These are phyloP conservation scores for Talaromyces atroroseus DNA, from an alignment of 2,329 filamentous ascomycete genomes.

Conservation along the genomic window DNA sequence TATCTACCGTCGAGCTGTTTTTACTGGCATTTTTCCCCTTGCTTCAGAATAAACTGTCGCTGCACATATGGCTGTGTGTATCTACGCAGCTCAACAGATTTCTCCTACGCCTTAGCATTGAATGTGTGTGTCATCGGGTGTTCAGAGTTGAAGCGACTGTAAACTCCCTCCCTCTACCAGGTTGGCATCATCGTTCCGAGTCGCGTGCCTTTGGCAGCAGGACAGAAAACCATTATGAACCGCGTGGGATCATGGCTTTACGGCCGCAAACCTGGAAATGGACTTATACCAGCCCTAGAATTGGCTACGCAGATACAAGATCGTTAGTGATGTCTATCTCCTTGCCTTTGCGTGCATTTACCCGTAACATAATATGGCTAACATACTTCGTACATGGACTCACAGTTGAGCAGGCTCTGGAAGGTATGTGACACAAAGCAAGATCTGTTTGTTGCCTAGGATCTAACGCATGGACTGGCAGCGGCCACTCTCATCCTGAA, in stretches of 20 bases:
- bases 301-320: slow-evolving; percentile 53
- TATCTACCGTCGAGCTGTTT: background rate
- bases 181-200: background rate
- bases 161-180: background rate
- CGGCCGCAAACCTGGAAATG: slow-evolving; percentile 36
- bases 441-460: background rate
- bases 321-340: slow-evolving; percentile 27
- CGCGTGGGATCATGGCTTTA: slow-evolving; percentile 42
- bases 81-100: background rate
- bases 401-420: slow-evolving; percentile 38
- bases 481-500: slow-evolving; percentile 73
- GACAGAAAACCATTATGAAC: slow-evolving; percentile 26
- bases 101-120: background rate
- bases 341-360: background rate
- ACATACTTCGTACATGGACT: slow-evolving; percentile 12
- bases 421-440: slow-evolving; percentile 28
- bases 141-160: background rate
- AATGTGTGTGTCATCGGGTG: background rate
- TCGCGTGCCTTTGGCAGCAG: background rate
- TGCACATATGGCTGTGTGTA: background rate
- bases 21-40: background rate
- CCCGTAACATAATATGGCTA: slow-evolving; percentile 16
- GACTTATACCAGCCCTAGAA: slow-evolving; percentile 52
- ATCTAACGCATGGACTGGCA: slow-evolving; percentile 18
- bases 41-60: background rate